A percentile compares a stretch with the other conserved stretches of the same genome.
Conservation (phyloP, 345 rosid genomes). For the Gossypium australe region DNA sequence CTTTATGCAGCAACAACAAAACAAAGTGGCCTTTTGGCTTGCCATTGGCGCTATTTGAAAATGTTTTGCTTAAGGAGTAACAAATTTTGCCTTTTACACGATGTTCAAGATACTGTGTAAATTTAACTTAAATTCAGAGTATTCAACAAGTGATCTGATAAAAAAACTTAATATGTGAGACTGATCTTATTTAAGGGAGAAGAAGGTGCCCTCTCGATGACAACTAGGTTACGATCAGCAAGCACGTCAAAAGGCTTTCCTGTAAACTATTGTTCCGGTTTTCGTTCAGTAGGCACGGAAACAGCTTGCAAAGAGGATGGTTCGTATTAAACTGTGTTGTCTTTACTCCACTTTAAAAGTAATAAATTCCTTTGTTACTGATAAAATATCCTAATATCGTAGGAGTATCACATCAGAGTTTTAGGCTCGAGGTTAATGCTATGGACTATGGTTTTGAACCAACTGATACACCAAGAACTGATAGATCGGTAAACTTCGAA, state of each 20-base stretch:
- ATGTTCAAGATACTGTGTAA: conserved; percentile 1
- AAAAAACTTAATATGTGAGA: neutral
- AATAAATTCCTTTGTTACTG: neutral
- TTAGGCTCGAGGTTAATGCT: conserved; percentile 81
- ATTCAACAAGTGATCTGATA: neutral
- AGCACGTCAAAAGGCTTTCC: conserved; percentile 78
- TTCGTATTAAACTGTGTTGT: conserved; percentile 22
- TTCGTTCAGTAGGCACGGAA: conserved; percentile 54
- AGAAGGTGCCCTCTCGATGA: conserved; percentile 97
- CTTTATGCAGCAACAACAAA: conserved; percentile 13
- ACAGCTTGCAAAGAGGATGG: conserved; percentile 74
- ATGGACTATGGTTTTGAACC: conserved; percentile 82
- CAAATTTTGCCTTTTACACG: neutral
- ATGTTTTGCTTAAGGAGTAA: neutral
- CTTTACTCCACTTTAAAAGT: neutral
- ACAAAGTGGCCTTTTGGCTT: neutral
- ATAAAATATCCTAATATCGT: conserved; percentile 15
- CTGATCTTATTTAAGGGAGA: conserved; percentile 61
- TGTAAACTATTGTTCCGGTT: conserved; percentile 93
- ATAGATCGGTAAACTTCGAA: conserved; percentile 63
- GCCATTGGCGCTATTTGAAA: neutral
- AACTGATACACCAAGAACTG: conserved; percentile 84
- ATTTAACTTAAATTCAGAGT: neutral
- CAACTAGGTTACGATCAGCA: conserved; percentile 72
- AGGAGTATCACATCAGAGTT: conserved; percentile 83